Evolutionary conservation across 768 basidiomycete genomes (phyloP), one percentile per base, ranked within the genome.

Genomic region (Leccinum olivaceopallidum): DNA sequence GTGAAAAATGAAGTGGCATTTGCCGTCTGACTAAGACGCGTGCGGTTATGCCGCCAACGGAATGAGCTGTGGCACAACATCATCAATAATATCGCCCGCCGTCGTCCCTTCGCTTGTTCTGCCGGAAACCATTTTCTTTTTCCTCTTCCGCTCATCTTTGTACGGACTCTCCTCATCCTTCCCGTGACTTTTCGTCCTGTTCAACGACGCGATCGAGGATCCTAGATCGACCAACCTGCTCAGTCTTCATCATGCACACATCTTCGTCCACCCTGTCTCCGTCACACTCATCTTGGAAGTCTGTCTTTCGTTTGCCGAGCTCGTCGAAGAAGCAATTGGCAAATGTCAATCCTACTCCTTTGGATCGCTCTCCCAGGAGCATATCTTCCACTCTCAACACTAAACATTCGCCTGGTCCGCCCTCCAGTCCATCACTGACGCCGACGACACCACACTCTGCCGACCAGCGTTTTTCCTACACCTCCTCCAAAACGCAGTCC

Each of bases 401-500:
- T 6, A 72, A 60, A 39, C 60, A 56, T 22, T 48, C 62, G 0
- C 28, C 63, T 56, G 76, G 69, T 53, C 69, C 78, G 52, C 78
- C 80, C 22, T 73, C 82, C 14, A 81, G 79, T 57, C 71, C 82
- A 42, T 78, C 84, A 1, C 77, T 85, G 58, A 80, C 83, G 6
- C 86, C 85, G 9, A 77, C 78, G 20, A 83, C 85, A n/a, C 77
- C 80, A 53, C 71, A 77, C 37, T 83, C 84, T 32, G 66, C 67
- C 36, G 85, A 86, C 75, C 83, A 83, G 57, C 83, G 90, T 56
- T 88, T 84, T 34, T 93, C 92, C 12, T 89, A 84, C 76, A 90
- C 88, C 70, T 92, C 90, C 14, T 91, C 89, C 51, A 84, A 86
- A 64, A 87, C 88, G 2, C 84, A 85, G 62, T 92, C 91, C 16